These are phyloP conservation scores for Przewalskia tangutica DNA, from an alignment of 257 asterid species.

Conservation along the genomic window DNA sequence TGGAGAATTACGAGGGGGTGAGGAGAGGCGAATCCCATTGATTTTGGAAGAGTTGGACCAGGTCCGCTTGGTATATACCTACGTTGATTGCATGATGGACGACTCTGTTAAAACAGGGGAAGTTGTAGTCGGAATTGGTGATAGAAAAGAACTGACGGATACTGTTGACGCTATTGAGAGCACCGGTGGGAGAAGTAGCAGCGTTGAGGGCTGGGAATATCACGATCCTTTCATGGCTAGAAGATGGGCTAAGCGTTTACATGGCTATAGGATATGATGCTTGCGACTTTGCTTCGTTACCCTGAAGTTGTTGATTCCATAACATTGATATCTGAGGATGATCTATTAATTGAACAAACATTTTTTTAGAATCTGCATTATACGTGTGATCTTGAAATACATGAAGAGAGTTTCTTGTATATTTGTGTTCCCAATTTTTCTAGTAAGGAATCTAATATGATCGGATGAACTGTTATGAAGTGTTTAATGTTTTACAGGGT, in stretches of 20 bases:
- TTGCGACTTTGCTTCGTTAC: background rate
- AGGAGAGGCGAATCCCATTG: constrained; percentile 70
- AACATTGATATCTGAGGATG: background rate
- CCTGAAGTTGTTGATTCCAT: background rate
- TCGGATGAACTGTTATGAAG: background rate
- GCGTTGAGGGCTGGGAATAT: constrained; percentile 72
- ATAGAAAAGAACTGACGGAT: constrained; percentile 31
- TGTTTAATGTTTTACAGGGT: too few species aligned
- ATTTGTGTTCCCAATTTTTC: background rate
- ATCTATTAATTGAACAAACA: background rate
- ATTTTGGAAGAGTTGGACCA: constrained; percentile 30
- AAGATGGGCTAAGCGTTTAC: constrained; percentile 96
- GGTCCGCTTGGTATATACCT: constrained; percentile 57
- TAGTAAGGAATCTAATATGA: background rate
- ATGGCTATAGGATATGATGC: constrained; percentile 52
- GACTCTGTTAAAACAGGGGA: constrained; percentile 48
- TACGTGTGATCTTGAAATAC: background rate
- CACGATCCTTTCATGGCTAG: constrained; percentile 90
- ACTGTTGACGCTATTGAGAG: constrained; percentile 11
- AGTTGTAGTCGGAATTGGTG: constrained; percentile 32
- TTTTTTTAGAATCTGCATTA: background rate
- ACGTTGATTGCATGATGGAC: constrained; percentile 47
- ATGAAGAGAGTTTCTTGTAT: background rate
- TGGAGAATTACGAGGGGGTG: constrained; percentile 73
- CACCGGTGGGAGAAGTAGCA: constrained; percentile 55